Conservation (phyloP, 1,284 basidiomycete species). For the Marasmius oreades region DNA sequence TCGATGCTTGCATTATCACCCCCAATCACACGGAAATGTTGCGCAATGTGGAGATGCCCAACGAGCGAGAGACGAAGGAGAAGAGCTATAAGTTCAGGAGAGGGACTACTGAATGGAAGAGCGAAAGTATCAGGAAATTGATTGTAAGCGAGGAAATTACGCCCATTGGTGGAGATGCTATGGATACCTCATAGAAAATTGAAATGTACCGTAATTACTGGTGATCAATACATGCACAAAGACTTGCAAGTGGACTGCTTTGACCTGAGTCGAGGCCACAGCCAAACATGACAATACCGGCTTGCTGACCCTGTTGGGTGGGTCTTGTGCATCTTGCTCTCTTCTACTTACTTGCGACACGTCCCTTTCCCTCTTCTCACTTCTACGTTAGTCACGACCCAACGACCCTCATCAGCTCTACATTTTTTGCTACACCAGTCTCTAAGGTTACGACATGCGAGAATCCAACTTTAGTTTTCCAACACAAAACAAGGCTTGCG, state of each 20-base stretch:
- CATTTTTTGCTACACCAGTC: background rate
- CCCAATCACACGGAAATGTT: slow-evolving; percentile 82
- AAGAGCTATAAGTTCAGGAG: slow-evolving; percentile 79
- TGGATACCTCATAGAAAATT: slow-evolving; percentile 52
- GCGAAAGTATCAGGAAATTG: slow-evolving; percentile 70
- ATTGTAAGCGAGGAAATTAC: slow-evolving; percentile 71
- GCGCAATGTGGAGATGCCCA: slow-evolving; percentile 90
- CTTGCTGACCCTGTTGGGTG: background rate
- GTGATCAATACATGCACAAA: too few relatives aligned
- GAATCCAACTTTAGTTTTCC: slow-evolving; percentile 98
- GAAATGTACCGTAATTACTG: background rate
- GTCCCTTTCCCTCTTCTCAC: background rate
- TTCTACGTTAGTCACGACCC: background rate
- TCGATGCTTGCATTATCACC: slow-evolving; percentile 96
- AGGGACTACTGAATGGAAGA: slow-evolving; percentile 88
- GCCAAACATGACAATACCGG: background rate
- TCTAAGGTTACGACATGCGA: slow-evolving; percentile 63
- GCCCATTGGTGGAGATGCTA: slow-evolving; percentile 54
- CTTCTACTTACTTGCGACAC: background rate
- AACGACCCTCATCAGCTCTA: background rate
- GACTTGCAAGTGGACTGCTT: too few relatives aligned
- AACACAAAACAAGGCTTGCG: slow-evolving; percentile 91
- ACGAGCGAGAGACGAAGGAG: slow-evolving; percentile 83
- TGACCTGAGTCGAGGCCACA: background rate
- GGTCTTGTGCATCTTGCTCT: background rate